Evolutionary conservation across 1,139 yeast species (phyloP).

Genomic region (Chernovozyma sophiae-reginae): DNA sequence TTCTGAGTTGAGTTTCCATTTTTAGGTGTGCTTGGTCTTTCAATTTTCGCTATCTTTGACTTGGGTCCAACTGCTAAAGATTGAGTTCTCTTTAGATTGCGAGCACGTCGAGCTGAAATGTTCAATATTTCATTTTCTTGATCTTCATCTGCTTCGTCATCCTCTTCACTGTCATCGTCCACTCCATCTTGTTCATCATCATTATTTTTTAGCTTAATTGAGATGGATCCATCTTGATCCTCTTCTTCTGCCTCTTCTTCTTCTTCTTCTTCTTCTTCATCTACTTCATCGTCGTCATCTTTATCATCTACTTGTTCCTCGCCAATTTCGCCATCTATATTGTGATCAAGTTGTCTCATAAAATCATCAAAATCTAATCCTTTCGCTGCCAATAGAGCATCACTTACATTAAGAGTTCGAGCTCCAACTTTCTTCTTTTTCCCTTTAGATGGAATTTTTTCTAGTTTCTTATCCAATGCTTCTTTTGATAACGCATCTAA

Average conservation of each 20-base stretch:
- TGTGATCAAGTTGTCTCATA: slow-evolving; percentile 27
- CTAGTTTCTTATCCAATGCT: slow-evolving; percentile 23
- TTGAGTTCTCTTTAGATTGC: slow-evolving; percentile 5
- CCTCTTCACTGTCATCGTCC: slow-evolving; percentile 6
- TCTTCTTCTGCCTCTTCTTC: slow-evolving; percentile 14
- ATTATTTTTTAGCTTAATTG: slow-evolving; percentile 12
- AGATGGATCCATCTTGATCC: slow-evolving; percentile 4
- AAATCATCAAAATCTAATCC: slow-evolving; percentile 37
- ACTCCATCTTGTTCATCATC: slow-evolving; percentile 4
- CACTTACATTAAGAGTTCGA: slow-evolving; percentile 31
- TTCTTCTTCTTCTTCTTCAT: slow-evolving; percentile 21
- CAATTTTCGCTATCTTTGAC: slow-evolving; percentile 9
- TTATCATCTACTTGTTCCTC: slow-evolving; percentile 28
- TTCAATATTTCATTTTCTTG: slow-evolving; percentile 9
- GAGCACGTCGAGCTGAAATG: slow-evolving; percentile 6
- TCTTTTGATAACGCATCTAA: slow-evolving; percentile 30
- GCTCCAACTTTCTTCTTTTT: slow-evolving; percentile 20
- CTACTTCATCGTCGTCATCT: slow-evolving; percentile 25
- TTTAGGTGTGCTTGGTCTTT: slow-evolving; percentile 11
- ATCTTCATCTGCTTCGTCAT: slow-evolving; percentile 8
- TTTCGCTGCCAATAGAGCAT: slow-evolving; percentile 39
- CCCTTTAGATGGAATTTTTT: slow-evolving; percentile 25
- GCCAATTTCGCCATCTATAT: slow-evolving; percentile 19
- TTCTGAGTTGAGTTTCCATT: neutral
- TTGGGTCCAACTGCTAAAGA: slow-evolving; percentile 8